Conservation (phyloP, 73 alveolate genomes). For the Blepharisma stoltei region DNA sequence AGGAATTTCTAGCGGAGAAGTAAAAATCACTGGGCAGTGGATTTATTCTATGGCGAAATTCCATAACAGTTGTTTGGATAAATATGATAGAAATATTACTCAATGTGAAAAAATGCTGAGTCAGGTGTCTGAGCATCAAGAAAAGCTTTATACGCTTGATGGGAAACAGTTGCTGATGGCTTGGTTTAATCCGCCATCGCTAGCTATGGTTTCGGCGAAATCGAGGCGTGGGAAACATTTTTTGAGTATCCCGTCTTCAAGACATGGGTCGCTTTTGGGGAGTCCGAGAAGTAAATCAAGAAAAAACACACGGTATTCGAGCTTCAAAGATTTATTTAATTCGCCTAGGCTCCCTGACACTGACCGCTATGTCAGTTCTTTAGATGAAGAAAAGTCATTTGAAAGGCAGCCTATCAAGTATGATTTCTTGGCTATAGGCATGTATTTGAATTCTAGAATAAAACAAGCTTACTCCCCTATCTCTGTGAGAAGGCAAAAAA, state of each 20-base stretch:
- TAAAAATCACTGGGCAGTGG: slow-evolving; percentile 22
- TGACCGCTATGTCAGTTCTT: slow-evolving; percentile 9
- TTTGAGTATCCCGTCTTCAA: slow-evolving; percentile 18
- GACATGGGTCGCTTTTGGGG: not conserved
- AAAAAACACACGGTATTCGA: not conserved
- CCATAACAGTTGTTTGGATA: slow-evolving; percentile 2
- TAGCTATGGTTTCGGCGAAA: not conserved
- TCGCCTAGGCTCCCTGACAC: not conserved
- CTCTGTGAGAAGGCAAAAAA: too few species aligned
- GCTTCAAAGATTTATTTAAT: not conserved
- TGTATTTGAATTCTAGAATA: not conserved
- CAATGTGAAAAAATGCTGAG: not conserved
- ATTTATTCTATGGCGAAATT: not conserved
- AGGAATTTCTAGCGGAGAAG: slow-evolving; percentile 22
- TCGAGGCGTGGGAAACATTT: not conserved
- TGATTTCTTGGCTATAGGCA: slow-evolving; percentile 24
- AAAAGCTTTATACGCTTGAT: not conserved
- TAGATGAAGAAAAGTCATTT: not conserved
- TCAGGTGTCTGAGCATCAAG: slow-evolving; percentile 8
- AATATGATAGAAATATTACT: not conserved
- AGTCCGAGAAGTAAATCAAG: not conserved
- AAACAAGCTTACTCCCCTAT: too few species aligned
- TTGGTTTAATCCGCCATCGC: slow-evolving; percentile 22
- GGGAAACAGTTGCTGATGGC: not conserved
- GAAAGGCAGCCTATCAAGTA: not conserved